phyloP scores from a whole-genome alignment of 2,329 filamentous ascomycete species.

The Escovopsis sp. region DNA sequence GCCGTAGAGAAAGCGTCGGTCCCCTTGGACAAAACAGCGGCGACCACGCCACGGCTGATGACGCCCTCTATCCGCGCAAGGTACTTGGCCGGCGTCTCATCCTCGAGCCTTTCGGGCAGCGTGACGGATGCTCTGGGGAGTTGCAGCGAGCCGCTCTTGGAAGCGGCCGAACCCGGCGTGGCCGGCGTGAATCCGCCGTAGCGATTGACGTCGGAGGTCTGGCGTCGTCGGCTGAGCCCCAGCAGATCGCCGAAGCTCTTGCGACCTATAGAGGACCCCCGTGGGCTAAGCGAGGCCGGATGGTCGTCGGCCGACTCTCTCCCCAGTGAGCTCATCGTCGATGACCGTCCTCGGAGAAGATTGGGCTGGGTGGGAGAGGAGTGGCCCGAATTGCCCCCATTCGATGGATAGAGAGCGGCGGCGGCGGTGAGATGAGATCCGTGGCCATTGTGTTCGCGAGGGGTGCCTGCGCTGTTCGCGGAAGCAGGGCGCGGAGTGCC shows the following conservation, averaged over 20 bases:
- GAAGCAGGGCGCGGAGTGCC: constrained; percentile 22
- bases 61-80: constrained; percentile 69
- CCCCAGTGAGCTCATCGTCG: constrained; percentile 73
- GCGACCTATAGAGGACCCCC: constrained; percentile 74
- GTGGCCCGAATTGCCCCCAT: constrained; percentile 35
- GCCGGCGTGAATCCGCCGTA: constrained; percentile 54
- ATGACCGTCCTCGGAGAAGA: constrained; percentile 61
- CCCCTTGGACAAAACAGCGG: constrained; percentile 73
- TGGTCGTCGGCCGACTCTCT: constrained; percentile 58
- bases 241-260: constrained; percentile 90
- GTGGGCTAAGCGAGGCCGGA: constrained; percentile 49
- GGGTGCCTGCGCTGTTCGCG: constrained; percentile 17
- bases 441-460: constrained; percentile 8
- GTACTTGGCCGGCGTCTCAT: constrained; percentile 83
- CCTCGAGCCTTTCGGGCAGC: constrained; percentile 67
- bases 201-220: constrained; percentile 61
- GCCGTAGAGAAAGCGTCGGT: constrained; percentile 69
- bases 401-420: constrained; percentile 24
- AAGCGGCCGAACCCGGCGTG: constrained; percentile 54
- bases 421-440: constrained; percentile 10
- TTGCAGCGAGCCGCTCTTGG: constrained; percentile 74
- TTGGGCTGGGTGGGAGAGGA: constrained; percentile 53
- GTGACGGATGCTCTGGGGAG: constrained; percentile 55
- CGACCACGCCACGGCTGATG: constrained; percentile 68
- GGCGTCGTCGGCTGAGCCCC: constrained; percentile 60